A percentile compares a stretch with the other conserved stretches of the same genome.
Conservation (phyloP, 805 yeast genomes). For the Scheffersomyces lignosus region DNA sequence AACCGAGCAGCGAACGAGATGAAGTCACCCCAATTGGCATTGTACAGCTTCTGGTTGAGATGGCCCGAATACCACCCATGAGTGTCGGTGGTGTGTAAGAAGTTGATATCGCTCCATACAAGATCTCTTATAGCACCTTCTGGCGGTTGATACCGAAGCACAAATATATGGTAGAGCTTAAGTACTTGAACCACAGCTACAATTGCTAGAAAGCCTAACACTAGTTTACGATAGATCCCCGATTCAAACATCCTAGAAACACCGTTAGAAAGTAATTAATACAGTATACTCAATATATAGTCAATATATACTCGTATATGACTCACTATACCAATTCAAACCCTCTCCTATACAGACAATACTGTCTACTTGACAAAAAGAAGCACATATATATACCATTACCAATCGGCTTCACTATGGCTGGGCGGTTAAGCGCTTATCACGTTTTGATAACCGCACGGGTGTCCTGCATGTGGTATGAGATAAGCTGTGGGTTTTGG, state of each 20-base stretch:
- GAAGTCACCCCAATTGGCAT: slow-evolving; percentile 93
- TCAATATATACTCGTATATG: too few species aligned
- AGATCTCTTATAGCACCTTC: slow-evolving; percentile 46
- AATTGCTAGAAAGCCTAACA: not conserved
- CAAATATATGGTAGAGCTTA: not conserved
- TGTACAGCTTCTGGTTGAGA: slow-evolving; percentile 68
- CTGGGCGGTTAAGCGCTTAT: too few species aligned
- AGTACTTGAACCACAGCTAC: not conserved
- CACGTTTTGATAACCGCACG: too few species aligned
- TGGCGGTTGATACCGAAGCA: slow-evolving; percentile 29
- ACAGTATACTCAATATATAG: too few species aligned
- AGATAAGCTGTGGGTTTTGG: too few species aligned
- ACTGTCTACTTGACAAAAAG: too few species aligned
- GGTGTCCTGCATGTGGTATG: too few species aligned
- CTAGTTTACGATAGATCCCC: not conserved
- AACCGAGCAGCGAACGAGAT: slow-evolving; percentile 63
- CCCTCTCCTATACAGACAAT: too few species aligned
- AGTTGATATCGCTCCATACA: slow-evolving; percentile 71
- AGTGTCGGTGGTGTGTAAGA: slow-evolving; percentile 93
- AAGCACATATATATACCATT: too few species aligned
- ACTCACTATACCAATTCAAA: too few species aligned
- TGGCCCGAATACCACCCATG: slow-evolving; percentile 98
- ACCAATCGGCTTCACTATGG: too few species aligned
- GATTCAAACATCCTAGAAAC: not conserved
- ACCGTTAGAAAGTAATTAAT: too few species aligned